Conservation (phyloP, 345 rosid genomes). For the Ricinus communis region DNA sequence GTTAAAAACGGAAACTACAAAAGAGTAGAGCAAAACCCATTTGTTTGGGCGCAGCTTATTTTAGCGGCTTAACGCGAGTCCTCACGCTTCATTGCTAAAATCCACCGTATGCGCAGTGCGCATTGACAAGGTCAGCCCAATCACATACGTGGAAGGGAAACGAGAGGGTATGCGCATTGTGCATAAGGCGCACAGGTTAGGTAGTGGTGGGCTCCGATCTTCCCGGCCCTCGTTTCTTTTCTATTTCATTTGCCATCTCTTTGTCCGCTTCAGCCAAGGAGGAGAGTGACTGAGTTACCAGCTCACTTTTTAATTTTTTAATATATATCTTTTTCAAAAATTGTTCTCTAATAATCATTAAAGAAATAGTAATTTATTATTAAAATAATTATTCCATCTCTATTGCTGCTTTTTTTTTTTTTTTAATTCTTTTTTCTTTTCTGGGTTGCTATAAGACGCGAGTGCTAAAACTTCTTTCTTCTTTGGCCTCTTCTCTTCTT, state of each 20-base stretch:
- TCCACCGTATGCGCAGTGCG: background rate
- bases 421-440: constrained; percentile 3
- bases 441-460: constrained; percentile 25
- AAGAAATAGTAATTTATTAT: too few species aligned
- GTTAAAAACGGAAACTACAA: background rate
- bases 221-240: too few species aligned
- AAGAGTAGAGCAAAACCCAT: too few species aligned
- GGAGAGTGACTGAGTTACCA: too few species aligned
- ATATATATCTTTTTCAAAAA: too few species aligned
- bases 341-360: too few species aligned
- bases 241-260: constrained; percentile 4
- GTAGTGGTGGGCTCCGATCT: background rate
- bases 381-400: too few species aligned
- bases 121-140: background rate
- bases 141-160: background rate
- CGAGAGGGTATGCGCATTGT: background rate
- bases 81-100: background rate
- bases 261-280: constrained; percentile 34
- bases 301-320: too few species aligned
- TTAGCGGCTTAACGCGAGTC: too few species aligned
- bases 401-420: too few species aligned
- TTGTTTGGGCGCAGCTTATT: too few species aligned
- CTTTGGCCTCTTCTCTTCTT: constrained; percentile 21
- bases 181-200: background rate
- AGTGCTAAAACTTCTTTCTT: constrained; percentile 19